Evolutionary conservation across 2,329 filamentous ascomycete species (phyloP).

Genomic region (Paecilomyces variotii): DNA sequence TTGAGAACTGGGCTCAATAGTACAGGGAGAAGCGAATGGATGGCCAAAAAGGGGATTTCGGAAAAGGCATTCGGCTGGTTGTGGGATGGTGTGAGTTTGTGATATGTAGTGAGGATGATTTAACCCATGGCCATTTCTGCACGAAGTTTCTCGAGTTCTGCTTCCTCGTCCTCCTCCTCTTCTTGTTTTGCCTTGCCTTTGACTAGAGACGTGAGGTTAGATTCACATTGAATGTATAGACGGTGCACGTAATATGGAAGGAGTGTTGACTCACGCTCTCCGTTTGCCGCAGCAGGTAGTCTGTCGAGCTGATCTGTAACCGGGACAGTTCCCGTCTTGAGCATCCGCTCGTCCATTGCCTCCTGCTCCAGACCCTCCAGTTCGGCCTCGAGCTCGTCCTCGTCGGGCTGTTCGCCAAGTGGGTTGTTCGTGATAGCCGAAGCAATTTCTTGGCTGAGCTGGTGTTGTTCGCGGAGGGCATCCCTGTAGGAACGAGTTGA

Average conservation of each 20-base stretch:
- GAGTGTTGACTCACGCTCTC: conserved; percentile 58
- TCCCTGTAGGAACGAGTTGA: conserved; percentile 53
- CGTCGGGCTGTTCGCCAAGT: conserved; percentile 66
- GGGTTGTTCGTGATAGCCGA: conserved; percentile 69
- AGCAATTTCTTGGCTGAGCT: conserved; percentile 86
- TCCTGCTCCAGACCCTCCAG: conserved; percentile 84
- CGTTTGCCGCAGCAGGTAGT: conserved; percentile 65
- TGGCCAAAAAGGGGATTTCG: neutral
- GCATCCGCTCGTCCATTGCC: conserved; percentile 85
- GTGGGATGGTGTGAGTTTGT: neutral
- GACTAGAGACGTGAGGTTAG: conserved; percentile 21
- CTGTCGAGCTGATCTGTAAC: conserved; percentile 68
- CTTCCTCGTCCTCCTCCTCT: conserved; percentile 92
- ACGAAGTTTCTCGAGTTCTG: conserved; percentile 83
- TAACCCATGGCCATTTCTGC: conserved; percentile 92
- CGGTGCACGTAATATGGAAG: neutral
- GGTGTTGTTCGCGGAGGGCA: conserved; percentile 81
- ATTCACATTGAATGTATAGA: neutral
- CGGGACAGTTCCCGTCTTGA: conserved; percentile 78
- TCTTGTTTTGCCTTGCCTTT: conserved; percentile 40
- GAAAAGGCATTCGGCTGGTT: neutral
- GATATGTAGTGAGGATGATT: neutral
- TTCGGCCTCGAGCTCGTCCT: conserved; percentile 77
- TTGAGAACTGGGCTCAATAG: neutral
- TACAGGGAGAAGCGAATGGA: neutral